Conservation (phyloP, 2,329 filamentous ascomycete species). For the Colletotrichum musae region DNA sequence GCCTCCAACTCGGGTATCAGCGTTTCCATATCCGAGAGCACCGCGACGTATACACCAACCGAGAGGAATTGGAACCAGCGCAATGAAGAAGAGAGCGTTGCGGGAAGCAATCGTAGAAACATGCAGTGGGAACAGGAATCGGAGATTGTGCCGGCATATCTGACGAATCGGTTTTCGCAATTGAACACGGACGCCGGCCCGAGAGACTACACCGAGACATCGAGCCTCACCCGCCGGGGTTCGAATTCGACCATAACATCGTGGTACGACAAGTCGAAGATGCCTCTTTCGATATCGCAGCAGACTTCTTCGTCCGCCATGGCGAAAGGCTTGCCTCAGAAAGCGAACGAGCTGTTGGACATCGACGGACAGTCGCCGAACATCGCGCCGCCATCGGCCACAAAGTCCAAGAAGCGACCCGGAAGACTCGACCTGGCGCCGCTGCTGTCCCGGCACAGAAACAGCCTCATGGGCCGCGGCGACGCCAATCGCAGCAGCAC, state of each 20-base stretch:
- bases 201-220: slow-evolving; percentile 54
- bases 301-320: slow-evolving; percentile 72
- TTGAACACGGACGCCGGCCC: slow-evolving; percentile 27
- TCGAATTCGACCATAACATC: slow-evolving; percentile 71
- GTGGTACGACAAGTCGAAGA: slow-evolving; percentile 70
- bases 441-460: slow-evolving; percentile 54
- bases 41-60: slow-evolving; percentile 49
- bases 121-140: slow-evolving; percentile 63
- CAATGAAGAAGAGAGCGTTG: slow-evolving; percentile 28
- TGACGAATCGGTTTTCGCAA: slow-evolving; percentile 42
- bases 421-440: slow-evolving; percentile 64
- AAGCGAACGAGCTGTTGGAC: slow-evolving; percentile 62
- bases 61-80: slow-evolving; percentile 37
- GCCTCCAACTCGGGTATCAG: slow-evolving; percentile 61
- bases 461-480: slow-evolving; percentile 42
- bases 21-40: slow-evolving; percentile 59
- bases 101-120: slow-evolving; percentile 45
- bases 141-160: slow-evolving; percentile 57
- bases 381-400: slow-evolving; percentile 40
- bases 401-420: slow-evolving; percentile 63
- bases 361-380: slow-evolving; percentile 53
- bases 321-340: slow-evolving; percentile 67
- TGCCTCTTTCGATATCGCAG: slow-evolving; percentile 70
- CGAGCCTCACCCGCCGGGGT: slow-evolving; percentile 62
- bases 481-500: slow-evolving; percentile 5